Base-by-base conservation (phyloP, 1,284 basidiomycete genomes). In the Sphaerobolus stellatus region DNA sequence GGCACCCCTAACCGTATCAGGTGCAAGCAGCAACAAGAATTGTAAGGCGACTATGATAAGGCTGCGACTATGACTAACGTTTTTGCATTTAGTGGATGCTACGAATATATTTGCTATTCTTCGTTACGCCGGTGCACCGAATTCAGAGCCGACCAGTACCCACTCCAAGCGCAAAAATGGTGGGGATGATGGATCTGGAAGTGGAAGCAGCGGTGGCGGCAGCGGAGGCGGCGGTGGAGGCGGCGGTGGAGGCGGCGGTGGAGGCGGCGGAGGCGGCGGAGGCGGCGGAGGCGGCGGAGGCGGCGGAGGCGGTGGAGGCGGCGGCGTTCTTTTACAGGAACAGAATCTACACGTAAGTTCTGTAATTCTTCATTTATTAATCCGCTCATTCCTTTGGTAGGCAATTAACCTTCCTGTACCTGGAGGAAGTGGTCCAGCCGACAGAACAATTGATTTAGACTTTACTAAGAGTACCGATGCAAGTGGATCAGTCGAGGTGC, bases 161-260 rank as follows among this genome's bases (percentile, higher is more conserved):
- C 2, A 60, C 74, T 0, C 59, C 78, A 11, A 33, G 67, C 4
- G 77, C 80, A 50, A 68, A 67, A 3, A 59, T 71, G 24, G 48
- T 54, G 24, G 28, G 49, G 31, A 47, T 48, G 24, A 41, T 41
- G 20, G 38, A 54, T 8, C 33, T 54, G 8, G 29, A 24, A 13
- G 53, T 54, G 8, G 22, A 47, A n/a, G n/a, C n/a, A n/a, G n/a
- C n/a, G n/a, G n/a, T n/a, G n/a, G n/a, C n/a, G n/a, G n/a, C n/a
- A n/a, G n/a, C n/a, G n/a, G n/a, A n/a, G n/a, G n/a, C n/a, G n/a
- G n/a, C n/a, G n/a, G n/a, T n/a, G n/a, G n/a, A n/a, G n/a, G n/a
- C n/a, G n/a, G n/a, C n/a, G n/a, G n/a, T n/a, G n/a, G n/a, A n/a
- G n/a, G n/a, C n/a, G n/a, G n/a, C n/a, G n/a, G n/a, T n/a, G n/a